Base-by-base conservation (phyloP, 192 early-diverging fungal species). In the Neocallimastix lanati region DNA sequence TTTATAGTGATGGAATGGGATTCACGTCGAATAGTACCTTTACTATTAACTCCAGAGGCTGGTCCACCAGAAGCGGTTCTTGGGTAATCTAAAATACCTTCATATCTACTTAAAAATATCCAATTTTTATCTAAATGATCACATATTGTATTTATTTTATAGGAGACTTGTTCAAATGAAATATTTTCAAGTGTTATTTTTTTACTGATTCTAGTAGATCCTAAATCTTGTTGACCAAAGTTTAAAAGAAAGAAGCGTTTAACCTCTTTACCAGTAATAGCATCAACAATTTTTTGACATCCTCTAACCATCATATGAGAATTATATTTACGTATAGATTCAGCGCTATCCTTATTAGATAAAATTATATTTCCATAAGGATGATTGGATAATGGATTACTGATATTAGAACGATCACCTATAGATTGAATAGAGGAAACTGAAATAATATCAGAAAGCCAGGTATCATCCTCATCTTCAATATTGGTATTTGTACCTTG, bases 211-310 rank as follows among this genome's bases (percentile, higher is more conserved):
- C 86, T 84, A 4, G 83, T 78, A n/a, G n/a, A n/a, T n/a, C n/a
- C n/a, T n/a, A n/a, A n/a, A n/a, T n/a, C n/a, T n/a, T n/a, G n/a
- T n/a, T n/a, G n/a, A n/a, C n/a, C n/a, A n/a, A n/a, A n/a, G n/a
- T n/a, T n/a, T n/a, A n/a, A n/a, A n/a, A n/a, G 92, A 82, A 87
- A 94, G 27, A 93, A 84, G 28, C 91, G 92, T 76, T 89, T 89
- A 12, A 88, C 37, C 13, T 90, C 86, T 11, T 81, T 83, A 28
- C 79, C 79, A 50, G 30, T 14, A 29, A 15, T 13, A 2, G 78
- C 18, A 28, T 87, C 85, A 4, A 78, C 81, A 29, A 92, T 83
- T 21, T 89, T 84, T 80, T 25, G n/a, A n/a, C n/a, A n/a, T n/a
- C n/a, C n/a, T n/a, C n/a, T n/a, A n/a, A n/a, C n/a, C n/a, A n/a